Conservation (phyloP, 768 basidiomycete species). For the Melanogaster broomeanus region DNA sequence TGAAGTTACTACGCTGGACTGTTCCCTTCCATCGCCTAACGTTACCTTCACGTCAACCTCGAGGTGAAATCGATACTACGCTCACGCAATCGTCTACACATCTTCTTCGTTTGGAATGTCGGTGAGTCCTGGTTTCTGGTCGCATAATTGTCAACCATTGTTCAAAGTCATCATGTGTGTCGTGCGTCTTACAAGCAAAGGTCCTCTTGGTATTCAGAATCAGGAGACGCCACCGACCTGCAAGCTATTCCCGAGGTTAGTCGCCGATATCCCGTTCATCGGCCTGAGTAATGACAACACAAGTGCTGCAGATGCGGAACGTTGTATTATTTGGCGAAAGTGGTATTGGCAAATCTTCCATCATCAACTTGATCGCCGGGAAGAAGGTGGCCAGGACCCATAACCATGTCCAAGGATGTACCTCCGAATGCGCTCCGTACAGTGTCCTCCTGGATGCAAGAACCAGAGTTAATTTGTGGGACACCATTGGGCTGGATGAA, state of each 20-base stretch:
- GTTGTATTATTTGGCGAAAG: slow-evolving; percentile 37
- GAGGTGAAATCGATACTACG: not conserved
- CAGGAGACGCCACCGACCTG: not conserved
- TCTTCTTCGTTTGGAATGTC: not conserved
- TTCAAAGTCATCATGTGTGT: too few relatives aligned
- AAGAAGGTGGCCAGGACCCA: slow-evolving; percentile 25
- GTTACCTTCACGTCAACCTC: too few relatives aligned
- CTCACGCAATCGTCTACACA: not conserved
- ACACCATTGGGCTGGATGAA: slow-evolving; percentile 38
- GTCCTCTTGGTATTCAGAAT: not conserved
- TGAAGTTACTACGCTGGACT: too few relatives aligned
- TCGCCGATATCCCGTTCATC: too few relatives aligned
- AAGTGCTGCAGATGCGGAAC: slow-evolving; percentile 22
- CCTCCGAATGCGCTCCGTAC: slow-evolving; percentile 23
- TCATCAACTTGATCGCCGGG: slow-evolving; percentile 38
- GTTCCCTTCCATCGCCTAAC: too few relatives aligned
- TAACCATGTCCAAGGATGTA: slow-evolving; percentile 30
- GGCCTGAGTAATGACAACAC: not conserved
- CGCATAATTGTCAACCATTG: not conserved
- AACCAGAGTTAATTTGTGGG: slow-evolving; percentile 29
- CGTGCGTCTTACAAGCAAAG: not conserved
- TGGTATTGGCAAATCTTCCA: slow-evolving; percentile 41
- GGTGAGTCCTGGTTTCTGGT: not conserved
- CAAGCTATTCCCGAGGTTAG: slow-evolving; percentile 1
- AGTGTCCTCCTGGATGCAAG: slow-evolving; percentile 11